Evolutionary conservation across 164 flowering plant genomes (phyloP).

Genomic region (Aristolochia californica): DNA sequence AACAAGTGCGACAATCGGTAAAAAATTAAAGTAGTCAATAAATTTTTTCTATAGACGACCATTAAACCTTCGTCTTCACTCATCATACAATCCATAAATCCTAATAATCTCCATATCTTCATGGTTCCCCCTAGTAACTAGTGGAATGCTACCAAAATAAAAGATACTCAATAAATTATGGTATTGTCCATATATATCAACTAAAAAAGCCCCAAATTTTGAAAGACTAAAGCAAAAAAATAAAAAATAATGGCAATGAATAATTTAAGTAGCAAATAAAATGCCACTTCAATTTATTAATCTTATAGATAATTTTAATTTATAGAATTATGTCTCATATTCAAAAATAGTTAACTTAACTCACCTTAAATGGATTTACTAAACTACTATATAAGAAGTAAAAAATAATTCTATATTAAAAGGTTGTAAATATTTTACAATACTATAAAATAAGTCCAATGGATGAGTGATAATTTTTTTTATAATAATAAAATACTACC

Average conservation of each 20-base stretch:
- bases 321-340: background rate
- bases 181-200: slow-evolving; percentile 53
- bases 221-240: background rate
- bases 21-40: slow-evolving; percentile 44
- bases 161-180: slow-evolving; percentile 38
- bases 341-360: background rate
- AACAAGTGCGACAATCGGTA: slow-evolving; percentile 43
- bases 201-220: slow-evolving; percentile 13
- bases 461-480: background rate
- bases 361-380: background rate
- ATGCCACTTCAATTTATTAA: too few relatives aligned
- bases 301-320: too few relatives aligned
- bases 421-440: too few relatives aligned
- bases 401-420: too few relatives aligned
- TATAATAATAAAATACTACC: too few relatives aligned
- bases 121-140: slow-evolving; percentile 40
- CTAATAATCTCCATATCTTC: slow-evolving; percentile 43
- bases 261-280: background rate
- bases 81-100: slow-evolving; percentile 55
- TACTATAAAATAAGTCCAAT: background rate
- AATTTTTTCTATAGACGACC: slow-evolving; percentile 49
- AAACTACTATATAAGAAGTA: too few relatives aligned
- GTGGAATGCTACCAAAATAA: slow-evolving; percentile 47
- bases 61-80: slow-evolving; percentile 47
- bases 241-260: background rate